Base-by-base conservation (phyloP, 2,329 filamentous ascomycete genomes). In the Paecilomyces sp. region DNA sequence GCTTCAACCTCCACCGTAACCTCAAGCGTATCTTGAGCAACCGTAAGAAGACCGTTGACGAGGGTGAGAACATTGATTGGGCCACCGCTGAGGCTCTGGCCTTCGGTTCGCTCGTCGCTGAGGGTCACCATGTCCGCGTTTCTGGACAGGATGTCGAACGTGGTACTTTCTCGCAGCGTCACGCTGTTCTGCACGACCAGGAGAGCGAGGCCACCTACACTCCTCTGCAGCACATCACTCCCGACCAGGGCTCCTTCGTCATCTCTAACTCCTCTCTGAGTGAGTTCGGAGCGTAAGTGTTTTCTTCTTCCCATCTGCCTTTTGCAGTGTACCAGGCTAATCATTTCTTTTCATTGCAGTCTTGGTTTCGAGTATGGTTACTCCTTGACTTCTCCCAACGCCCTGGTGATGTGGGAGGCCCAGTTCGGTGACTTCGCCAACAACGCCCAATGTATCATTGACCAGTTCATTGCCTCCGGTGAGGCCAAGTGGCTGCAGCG, bases 371-470 rank as follows among this genome's bases (percentile, higher is more conserved):
- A 99, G 79, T 99, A 99, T 71, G 94, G 94, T 62, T 99, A 99
- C 82, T 99, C 94, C 2, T 81, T 99, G 62, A 96, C 92, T 30
- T 97, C 94, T 31, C 94, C 94, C 60, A 96, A 97, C 74, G 93
- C 94, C 41, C 86, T 99, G 28, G 93, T 99, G 68, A 96, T 99
- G 87, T 99, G 94, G 94, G 94, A 99, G 80, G 94, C 94, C 41
- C 94, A 99, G 78, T 99, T 99, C 71, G 94, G 94, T 83, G 94
- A 99, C 79, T 99, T 99, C 71, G 94, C 94, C 83, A 99, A 99
- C 85, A 99, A 97, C 72, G 93, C 94, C 52, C 94, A 99, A 80
- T 96, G 92, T 76, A 95, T 99, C 77, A 95, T 99, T 72, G 94
- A 99, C 76, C 94, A 99, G 79, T 99, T 99, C 80, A 88, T 99